These are phyloP conservation scores for Yamagishiella unicocca DNA, from an alignment of 139 green algal genomes.

Conservation along the genomic window DNA sequence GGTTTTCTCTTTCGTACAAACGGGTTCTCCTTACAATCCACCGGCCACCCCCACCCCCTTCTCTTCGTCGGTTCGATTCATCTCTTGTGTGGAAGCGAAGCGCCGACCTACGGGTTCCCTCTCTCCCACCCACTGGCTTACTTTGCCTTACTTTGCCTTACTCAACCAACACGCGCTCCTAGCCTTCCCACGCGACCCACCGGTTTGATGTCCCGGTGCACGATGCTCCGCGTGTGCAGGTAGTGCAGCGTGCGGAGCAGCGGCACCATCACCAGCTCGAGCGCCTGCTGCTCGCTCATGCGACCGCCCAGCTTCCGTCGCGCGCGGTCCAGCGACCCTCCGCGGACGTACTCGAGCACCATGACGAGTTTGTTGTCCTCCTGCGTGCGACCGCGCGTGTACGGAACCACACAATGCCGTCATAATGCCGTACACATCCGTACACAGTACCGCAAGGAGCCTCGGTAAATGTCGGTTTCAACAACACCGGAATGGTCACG, in stretches of 20 bases:
- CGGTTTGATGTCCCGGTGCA: conserved; percentile 63
- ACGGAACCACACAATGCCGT: neutral
- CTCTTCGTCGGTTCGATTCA: neutral
- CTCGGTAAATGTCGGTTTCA: neutral
- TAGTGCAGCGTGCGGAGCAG: conserved; percentile 57
- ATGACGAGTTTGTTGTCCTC: conserved; percentile 53
- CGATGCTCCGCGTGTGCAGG: conserved; percentile 55
- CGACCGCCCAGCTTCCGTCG: conserved; percentile 52
- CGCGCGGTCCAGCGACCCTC: conserved; percentile 50
- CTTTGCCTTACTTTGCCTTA: too few species aligned
- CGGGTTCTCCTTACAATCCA: neutral
- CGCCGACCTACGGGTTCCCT: too few species aligned
- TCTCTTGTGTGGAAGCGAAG: too few species aligned
- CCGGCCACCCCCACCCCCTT: neutral
- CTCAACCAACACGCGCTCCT: too few species aligned
- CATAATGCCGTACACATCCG: neutral
- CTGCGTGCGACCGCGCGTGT: neutral
- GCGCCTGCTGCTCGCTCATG: conserved; percentile 47
- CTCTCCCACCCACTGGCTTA: neutral
- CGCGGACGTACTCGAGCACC: conserved; percentile 58
- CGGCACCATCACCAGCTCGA: conserved; percentile 56
- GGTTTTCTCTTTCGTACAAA: too few species aligned
- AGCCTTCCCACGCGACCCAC: neutral
- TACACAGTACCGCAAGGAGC: too few species aligned
- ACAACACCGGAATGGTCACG: neutral